Evolutionary conservation across 768 basidiomycete genomes (phyloP).

Genomic region (Clavulina sp.): DNA sequence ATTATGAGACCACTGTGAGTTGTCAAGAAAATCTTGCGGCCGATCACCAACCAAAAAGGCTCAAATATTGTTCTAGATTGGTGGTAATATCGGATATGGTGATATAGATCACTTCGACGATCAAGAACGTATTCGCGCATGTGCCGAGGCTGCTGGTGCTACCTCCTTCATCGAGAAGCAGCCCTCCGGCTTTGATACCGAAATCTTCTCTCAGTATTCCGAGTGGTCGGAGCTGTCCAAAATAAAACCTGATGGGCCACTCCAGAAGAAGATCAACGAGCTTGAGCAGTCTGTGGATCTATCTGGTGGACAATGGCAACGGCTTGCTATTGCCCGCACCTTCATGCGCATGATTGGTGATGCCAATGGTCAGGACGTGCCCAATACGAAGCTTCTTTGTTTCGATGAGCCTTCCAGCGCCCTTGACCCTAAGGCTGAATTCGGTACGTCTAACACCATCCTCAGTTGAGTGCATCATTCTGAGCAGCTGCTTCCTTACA

Average conservation of each 20-base stretch:
- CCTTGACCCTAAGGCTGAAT: background rate
- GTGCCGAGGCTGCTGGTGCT: slow-evolving; percentile 8
- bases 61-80: background rate
- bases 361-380: too few relatives aligned
- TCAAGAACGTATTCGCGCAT: slow-evolving; percentile 5
- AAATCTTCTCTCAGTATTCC: background rate
- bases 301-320: slow-evolving; percentile 74
- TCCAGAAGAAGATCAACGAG: too few relatives aligned
- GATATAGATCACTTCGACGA: slow-evolving; percentile 19
- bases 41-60: background rate
- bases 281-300: slow-evolving; percentile 40
- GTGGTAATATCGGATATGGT: slow-evolving; percentile 23
- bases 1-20: slow-evolving; percentile 26
- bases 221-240: background rate
- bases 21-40: background rate
- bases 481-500: background rate
- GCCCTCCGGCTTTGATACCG: slow-evolving; percentile 7
- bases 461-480: background rate
- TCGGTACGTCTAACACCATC: background rate
- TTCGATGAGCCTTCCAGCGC: background rate
- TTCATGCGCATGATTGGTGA: too few relatives aligned
- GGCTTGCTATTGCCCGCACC: slow-evolving; percentile 77
- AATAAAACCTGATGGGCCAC: background rate
- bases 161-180: slow-evolving; percentile 10
- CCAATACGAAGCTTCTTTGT: too few relatives aligned